Conservation (phyloP, 1,139 yeast species). For the Diutina ranongensis region DNA sequence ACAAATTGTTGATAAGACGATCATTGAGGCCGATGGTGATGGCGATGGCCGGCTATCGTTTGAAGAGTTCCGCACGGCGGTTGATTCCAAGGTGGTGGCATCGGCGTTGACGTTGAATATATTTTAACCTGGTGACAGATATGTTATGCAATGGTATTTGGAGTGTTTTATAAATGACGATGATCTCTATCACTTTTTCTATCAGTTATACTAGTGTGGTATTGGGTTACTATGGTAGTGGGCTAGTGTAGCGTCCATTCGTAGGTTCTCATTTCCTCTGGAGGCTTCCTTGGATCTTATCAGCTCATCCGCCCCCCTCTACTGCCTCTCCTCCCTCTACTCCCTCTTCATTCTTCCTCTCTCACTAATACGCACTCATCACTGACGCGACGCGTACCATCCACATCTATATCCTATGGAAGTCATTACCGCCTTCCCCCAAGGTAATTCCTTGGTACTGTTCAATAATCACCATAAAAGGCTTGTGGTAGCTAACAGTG, state of each 20-base stretch:
- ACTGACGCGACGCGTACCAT: neutral
- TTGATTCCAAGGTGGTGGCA: slow-evolving; percentile 56
- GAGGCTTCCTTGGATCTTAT: no score
- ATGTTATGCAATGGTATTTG: no score
- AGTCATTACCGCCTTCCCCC: slow-evolving; percentile 28
- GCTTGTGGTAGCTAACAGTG: slow-evolving; percentile 39
- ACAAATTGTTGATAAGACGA: slow-evolving; percentile 90
- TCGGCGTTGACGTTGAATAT: slow-evolving; percentile 42
- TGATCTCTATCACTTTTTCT: no score
- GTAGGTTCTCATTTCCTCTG: no score
- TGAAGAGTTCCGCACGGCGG: slow-evolving; percentile 73
- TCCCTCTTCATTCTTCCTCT: no score
- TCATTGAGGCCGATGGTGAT: slow-evolving; percentile 87
- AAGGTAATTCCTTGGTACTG: slow-evolving; percentile 34
- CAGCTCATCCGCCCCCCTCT: no score
- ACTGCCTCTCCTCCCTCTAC: no score
- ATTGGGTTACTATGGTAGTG: no score
- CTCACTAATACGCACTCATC: neutral
- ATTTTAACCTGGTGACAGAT: slow-evolving; percentile 14
- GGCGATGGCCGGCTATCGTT: slow-evolving; percentile 84
- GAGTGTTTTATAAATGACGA: no score
- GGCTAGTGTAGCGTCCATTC: no score
- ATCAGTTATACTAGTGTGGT: no score
- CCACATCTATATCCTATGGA: slow-evolving; percentile 1
- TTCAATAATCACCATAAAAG: slow-evolving; percentile 22